A percentile compares a stretch with the other conserved stretches of the same genome.
Conservation (phyloP, 1,284 basidiomycete genomes). For the Pseudozyma sp. region DNA sequence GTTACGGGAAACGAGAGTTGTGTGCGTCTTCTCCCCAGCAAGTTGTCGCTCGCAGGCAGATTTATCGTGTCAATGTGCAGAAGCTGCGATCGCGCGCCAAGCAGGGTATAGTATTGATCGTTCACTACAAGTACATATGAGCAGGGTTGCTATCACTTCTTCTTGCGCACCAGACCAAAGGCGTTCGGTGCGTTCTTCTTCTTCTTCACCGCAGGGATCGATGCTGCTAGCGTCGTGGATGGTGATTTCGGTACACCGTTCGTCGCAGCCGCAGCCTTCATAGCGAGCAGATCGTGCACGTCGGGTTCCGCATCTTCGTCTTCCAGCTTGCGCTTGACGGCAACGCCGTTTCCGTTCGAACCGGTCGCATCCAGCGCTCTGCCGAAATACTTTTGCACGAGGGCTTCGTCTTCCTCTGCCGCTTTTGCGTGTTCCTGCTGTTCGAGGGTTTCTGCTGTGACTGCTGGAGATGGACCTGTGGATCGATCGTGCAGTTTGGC, state of each 20-base stretch:
- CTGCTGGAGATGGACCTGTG: not conserved
- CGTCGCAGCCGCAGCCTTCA: conserved; percentile 11
- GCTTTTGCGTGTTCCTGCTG: conserved; percentile 71
- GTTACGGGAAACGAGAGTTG: too few relatives aligned
- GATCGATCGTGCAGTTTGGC: conserved; percentile 20
- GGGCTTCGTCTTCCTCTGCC: conserved; percentile 90
- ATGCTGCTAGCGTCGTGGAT: not conserved
- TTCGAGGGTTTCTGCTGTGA: conserved; percentile 8
- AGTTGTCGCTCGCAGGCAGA: too few relatives aligned
- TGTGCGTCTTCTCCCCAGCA: too few relatives aligned
- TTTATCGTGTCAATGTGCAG: too few relatives aligned
- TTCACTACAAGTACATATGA: conserved; percentile 10
- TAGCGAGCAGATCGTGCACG: conserved; percentile 21
- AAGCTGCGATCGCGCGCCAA: not conserved
- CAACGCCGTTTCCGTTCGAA: not conserved
- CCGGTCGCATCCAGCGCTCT: conserved; percentile 72
- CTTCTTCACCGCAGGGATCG: conserved; percentile 26
- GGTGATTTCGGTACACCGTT: not conserved
- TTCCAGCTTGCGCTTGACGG: conserved; percentile 47
- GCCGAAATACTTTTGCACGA: conserved; percentile 86
- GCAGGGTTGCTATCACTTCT: conserved; percentile 15
- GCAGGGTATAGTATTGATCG: not conserved
- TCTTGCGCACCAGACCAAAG: conserved; percentile 66
- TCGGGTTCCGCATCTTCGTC: conserved; percentile 42
- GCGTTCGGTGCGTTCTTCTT: conserved; percentile 62